phyloP scores from a whole-genome alignment of 768 basidiomycete species.

The Mycena indigotica region DNA sequence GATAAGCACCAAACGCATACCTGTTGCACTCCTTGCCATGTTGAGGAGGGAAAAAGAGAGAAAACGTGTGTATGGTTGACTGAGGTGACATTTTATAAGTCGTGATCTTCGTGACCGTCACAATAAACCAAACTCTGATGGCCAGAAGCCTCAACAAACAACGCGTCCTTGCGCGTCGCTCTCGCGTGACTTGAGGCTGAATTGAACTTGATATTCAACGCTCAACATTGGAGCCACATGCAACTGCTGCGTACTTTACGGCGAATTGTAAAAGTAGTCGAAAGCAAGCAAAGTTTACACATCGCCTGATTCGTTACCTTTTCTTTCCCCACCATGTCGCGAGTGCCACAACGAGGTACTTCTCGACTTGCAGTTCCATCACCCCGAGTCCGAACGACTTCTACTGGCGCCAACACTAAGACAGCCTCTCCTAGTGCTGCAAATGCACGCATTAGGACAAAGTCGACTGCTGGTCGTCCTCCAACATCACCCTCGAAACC shows the following conservation, averaged over 20 bases:
- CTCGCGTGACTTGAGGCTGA: no score
- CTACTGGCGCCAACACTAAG: background rate
- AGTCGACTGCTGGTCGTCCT: conserved; percentile 24
- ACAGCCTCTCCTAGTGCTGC: no score
- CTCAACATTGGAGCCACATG: background rate
- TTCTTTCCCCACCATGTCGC: background rate
- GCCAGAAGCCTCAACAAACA: no score
- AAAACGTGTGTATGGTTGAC: background rate
- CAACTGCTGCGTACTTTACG: background rate
- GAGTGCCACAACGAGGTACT: conserved; percentile 1
- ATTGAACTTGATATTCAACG: background rate
- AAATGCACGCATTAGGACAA: conserved; percentile 25
- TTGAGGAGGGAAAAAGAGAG: background rate
- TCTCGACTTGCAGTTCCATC: background rate
- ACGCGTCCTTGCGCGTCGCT: no score
- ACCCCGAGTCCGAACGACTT: background rate
- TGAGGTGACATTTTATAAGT: background rate
- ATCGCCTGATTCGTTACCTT: no score
- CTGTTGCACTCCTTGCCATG: background rate
- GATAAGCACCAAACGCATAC: background rate
- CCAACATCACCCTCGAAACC: conserved; percentile 33
- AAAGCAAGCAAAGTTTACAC: no score
- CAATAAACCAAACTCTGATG: no score
- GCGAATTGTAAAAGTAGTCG: no score
- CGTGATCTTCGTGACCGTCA: background rate